Evolutionary conservation across 176 grass and related monocot genomes (phyloP).

Genomic region (Bothriochloa decipiens): DNA sequence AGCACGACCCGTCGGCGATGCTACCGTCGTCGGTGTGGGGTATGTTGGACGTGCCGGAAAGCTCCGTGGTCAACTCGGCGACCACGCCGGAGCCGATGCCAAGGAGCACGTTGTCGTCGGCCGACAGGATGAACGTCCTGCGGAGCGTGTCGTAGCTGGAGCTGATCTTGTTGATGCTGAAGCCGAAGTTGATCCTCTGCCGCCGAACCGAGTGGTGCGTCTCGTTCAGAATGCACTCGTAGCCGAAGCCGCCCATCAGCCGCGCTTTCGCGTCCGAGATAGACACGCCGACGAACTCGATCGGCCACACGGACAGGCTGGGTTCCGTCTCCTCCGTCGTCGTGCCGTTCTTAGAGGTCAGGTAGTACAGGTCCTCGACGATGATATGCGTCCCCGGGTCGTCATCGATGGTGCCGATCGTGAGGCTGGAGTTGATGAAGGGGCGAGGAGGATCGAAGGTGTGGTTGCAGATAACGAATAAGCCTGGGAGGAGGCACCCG

Average conservation of each 20-base stretch:
- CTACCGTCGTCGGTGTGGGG: no score
- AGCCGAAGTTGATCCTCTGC: not conserved
- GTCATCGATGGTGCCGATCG: not conserved
- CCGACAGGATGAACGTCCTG: not conserved
- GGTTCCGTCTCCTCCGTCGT: no score
- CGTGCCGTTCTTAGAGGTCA: no score
- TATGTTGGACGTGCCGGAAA: not conserved
- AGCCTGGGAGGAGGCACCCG: not conserved
- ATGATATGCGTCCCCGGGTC: not conserved
- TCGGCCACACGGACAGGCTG: no score
- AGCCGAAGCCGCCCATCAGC: no score
- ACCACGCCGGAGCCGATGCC: not conserved
- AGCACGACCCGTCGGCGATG: not conserved
- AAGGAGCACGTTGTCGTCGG: not conserved
- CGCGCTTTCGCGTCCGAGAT: no score
- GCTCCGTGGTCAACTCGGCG: not conserved
- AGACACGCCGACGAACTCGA: not conserved
- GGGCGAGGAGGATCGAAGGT: not conserved
- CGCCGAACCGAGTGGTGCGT: not conserved
- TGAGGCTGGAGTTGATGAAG: not conserved
- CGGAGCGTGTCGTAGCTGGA: no score
- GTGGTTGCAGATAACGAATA: not conserved
- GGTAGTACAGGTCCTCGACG: not conserved
- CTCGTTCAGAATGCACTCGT: not conserved
- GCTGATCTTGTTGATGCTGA: no score